A percentile compares a stretch with the other conserved stretches of the same genome.
Evolutionary conservation across 805 yeast species (phyloP).

Genomic region (Wickerhamomyces chaumierensis): DNA sequence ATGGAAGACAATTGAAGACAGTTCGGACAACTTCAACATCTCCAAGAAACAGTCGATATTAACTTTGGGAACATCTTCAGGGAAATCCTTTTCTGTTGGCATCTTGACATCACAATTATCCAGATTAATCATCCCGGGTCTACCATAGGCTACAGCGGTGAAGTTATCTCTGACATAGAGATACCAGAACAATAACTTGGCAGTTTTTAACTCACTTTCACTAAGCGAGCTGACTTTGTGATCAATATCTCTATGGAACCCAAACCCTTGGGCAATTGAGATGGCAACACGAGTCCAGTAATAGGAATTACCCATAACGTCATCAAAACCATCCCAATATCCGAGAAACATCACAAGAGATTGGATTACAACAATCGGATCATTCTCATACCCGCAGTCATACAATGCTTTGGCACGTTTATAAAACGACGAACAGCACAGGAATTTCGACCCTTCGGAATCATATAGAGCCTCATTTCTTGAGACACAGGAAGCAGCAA

Average conservation of each 20-base stretch:
- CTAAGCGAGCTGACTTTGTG: constrained; percentile 11
- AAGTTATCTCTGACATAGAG: constrained; percentile 60
- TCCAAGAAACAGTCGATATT: constrained; percentile 52
- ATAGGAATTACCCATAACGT: constrained; percentile 51
- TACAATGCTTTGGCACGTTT: constrained; percentile 69
- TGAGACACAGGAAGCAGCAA: constrained; percentile 58
- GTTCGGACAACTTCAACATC: constrained; percentile 54
- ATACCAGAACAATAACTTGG: constrained; percentile 72
- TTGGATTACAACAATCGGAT: constrained; percentile 50
- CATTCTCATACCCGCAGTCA: constrained; percentile 58
- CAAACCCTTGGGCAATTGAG: constrained; percentile 63
- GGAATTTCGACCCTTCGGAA: constrained; percentile 31
- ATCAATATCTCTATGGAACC: constrained; percentile 49
- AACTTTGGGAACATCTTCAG: constrained; percentile 36
- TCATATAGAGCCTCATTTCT: constrained; percentile 41
- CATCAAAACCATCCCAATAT: constrained; percentile 68
- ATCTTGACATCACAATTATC: constrained; percentile 72
- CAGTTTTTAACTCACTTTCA: constrained; percentile 29
- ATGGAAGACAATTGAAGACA: constrained; percentile 56
- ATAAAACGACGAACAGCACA: constrained; percentile 48
- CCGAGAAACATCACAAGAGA: constrained; percentile 51
- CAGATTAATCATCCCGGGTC: constrained; percentile 57
- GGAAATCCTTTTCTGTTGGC: constrained; percentile 55
- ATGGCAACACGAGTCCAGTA: constrained; percentile 66
- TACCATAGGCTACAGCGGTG: constrained; percentile 62